phyloP scores from a whole-genome alignment of 768 basidiomycete species.

The Calocera cornea region DNA sequence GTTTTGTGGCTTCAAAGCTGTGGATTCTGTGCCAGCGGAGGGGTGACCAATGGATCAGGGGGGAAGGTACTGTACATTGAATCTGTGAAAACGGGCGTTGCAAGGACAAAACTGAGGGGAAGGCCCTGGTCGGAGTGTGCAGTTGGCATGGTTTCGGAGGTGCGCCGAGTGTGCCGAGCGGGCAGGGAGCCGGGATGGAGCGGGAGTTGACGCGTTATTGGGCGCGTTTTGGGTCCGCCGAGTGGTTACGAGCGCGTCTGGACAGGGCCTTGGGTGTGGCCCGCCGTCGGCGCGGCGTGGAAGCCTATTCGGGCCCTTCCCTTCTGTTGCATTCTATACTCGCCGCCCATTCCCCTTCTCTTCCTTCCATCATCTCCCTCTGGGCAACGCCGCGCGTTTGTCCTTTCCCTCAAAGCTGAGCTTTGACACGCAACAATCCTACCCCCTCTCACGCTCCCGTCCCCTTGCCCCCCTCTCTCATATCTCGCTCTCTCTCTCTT shows the following conservation, averaged over 20 bases:
- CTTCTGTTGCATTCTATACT: background rate
- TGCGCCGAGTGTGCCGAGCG: background rate
- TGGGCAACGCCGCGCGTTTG: constrained; percentile 4
- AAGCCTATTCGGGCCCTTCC: background rate
- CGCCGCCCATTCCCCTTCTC: background rate
- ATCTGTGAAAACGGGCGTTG: background rate
- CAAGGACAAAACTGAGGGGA: background rate
- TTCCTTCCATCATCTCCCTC: background rate
- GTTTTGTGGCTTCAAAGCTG: too few species aligned
- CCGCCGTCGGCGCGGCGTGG: too few species aligned
- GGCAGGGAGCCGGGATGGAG: background rate
- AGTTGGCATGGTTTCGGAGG: background rate
- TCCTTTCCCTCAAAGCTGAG: background rate
- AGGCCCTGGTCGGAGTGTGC: background rate
- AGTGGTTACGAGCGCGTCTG: too few species aligned
- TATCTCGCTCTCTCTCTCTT: background rate
- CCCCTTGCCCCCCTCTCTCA: background rate
- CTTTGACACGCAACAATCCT: background rate
- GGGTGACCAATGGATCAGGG: background rate
- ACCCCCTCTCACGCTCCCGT: background rate
- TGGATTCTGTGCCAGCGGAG: background rate
- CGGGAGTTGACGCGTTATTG: too few species aligned
- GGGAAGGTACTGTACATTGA: background rate
- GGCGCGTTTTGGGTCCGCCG: too few species aligned
- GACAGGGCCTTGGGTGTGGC: too few species aligned